phyloP scores from a whole-genome alignment of 352 stramenopile genomes.

The Phytopythium mirpurense region DNA sequence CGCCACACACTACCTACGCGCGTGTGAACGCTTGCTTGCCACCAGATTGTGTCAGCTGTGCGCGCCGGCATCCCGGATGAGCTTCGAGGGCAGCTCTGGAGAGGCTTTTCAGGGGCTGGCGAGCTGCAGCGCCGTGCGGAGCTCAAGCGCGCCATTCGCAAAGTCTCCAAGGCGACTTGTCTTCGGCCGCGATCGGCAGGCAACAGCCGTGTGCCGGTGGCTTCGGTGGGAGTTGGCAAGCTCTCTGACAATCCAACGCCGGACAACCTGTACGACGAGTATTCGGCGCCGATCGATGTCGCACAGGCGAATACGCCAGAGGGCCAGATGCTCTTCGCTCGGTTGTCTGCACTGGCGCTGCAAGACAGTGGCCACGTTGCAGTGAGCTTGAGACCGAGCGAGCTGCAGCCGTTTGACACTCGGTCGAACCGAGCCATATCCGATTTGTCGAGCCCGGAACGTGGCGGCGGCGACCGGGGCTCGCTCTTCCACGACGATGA shows the following conservation, averaged over 20 bases:
- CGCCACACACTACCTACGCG: background rate
- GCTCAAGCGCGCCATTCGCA: slow-evolving; percentile 47
- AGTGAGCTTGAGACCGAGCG: slow-evolving; percentile 18
- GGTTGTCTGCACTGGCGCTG: slow-evolving; percentile 48
- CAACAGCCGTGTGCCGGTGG: slow-evolving; percentile 2
- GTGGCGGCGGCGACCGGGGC: slow-evolving; percentile 21
- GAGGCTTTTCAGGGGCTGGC: slow-evolving; percentile 58
- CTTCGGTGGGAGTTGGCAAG: slow-evolving; percentile 2
- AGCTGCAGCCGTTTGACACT: slow-evolving; percentile 19
- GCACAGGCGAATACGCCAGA: slow-evolving; percentile 37
- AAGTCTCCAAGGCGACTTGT: slow-evolving; percentile 40
- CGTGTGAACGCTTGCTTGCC: background rate
- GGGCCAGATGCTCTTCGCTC: slow-evolving; percentile 57
- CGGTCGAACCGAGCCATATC: slow-evolving; percentile 28
- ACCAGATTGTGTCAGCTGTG: slow-evolving; percentile 66
- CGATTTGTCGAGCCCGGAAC: slow-evolving; percentile 34
- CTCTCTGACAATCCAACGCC: slow-evolving; percentile 7
- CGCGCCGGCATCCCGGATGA: slow-evolving; percentile 75
- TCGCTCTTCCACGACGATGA: slow-evolving; percentile 26
- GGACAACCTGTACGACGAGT: slow-evolving; percentile 38
- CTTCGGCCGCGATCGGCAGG: slow-evolving; percentile 15
- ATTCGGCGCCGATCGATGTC: slow-evolving; percentile 33
- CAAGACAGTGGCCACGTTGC: slow-evolving; percentile 31
- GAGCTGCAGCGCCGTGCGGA: slow-evolving; percentile 58
- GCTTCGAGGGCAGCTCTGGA: slow-evolving; percentile 67